phyloP scores from a whole-genome alignment of 441 rosid genomes.

The Jatropha podagrica region DNA sequence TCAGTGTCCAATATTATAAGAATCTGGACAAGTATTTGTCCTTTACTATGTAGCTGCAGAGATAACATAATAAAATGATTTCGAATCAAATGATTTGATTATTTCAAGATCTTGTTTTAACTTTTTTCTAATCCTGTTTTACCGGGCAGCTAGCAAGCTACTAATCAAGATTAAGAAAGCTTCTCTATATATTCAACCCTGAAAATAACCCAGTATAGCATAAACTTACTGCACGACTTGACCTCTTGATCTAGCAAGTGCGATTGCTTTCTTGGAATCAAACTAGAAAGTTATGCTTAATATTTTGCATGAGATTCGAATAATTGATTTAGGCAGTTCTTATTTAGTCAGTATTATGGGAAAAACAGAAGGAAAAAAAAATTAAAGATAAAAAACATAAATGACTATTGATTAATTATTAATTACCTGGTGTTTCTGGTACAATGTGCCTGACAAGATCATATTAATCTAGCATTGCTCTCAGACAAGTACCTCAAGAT shows the following conservation, averaged over 20 bases:
- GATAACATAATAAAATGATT: conserved; percentile 3
- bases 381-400: background rate
- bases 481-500: conserved; percentile 64
- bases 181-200: too few species aligned
- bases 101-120: conserved; percentile 6
- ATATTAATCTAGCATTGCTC: background rate
- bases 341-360: background rate
- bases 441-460: conserved; percentile 21
- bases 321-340: background rate
- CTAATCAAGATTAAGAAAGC: conserved; percentile 1
- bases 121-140: background rate
- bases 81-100: conserved; percentile 4
- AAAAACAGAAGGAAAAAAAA: conserved; percentile 7
- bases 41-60: background rate
- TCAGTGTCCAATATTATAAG: background rate
- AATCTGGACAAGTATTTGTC: background rate
- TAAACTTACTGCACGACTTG: too few species aligned
- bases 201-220: too few species aligned
- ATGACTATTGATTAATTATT: background rate
- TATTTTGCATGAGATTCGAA: too few species aligned
- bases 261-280: too few species aligned
- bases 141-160: background rate
- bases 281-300: too few species aligned
- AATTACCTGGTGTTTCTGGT: conserved; percentile 16
- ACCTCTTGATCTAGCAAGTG: too few species aligned